phyloP scores from a whole-genome alignment of 345 rosid species.

The Salix viminalis region DNA sequence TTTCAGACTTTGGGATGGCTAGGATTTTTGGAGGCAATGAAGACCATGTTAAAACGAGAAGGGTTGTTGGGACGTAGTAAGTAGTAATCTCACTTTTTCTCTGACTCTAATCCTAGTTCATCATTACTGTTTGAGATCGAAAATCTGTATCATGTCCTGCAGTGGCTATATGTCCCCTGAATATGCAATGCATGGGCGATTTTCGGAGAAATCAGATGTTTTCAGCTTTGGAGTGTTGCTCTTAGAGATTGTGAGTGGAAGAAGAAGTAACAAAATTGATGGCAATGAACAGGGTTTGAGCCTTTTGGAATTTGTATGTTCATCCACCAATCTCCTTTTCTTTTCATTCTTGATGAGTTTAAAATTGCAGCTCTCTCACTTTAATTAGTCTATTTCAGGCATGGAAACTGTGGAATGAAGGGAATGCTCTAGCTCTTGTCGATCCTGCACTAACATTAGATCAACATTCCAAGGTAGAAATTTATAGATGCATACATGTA shows the following conservation, averaged over 20 bases:
- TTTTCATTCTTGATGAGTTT: not conserved
- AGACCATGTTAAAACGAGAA: slow-evolving; percentile 20
- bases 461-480: not conserved
- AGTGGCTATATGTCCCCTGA: slow-evolving; percentile 47
- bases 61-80: slow-evolving; percentile 36
- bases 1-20: slow-evolving; percentile 36
- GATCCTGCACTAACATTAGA: not conserved
- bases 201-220: too few species aligned
- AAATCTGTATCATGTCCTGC: not conserved
- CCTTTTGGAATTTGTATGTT: slow-evolving; percentile 31
- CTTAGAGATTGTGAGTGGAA: slow-evolving; percentile 21
- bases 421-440: not conserved
- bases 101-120: too few species aligned
- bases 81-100: not conserved
- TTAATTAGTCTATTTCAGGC: slow-evolving; percentile 5
- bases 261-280: slow-evolving; percentile 22
- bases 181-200: too few species aligned
- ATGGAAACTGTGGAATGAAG: slow-evolving; percentile 23
- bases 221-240: too few species aligned
- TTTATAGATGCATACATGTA: slow-evolving; percentile 13
- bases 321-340: too few species aligned
- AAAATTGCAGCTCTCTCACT: not conserved
- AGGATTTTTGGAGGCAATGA: slow-evolving; percentile 23
- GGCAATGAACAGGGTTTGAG: slow-evolving; percentile 12
- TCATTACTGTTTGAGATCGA: too few species aligned